Evolutionary conservation across 768 basidiomycete genomes (phyloP), one percentile per base, ranked within the genome.

Genomic region (Strobilomyces echinocephalus): DNA sequence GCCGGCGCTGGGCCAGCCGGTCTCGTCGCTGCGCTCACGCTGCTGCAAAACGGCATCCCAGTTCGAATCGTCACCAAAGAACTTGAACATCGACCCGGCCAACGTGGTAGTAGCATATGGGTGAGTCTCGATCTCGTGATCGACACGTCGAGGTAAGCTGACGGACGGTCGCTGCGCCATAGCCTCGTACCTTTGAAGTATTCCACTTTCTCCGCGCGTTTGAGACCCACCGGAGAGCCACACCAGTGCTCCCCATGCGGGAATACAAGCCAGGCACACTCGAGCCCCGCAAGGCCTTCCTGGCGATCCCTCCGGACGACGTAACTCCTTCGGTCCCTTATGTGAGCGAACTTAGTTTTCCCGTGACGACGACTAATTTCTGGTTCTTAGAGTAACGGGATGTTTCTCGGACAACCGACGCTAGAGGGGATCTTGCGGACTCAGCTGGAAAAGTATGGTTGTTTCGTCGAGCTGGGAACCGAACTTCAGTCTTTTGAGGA

Each of bases 61-160:
- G 74, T 82, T 5, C 75, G 79, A 18, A 73, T 83, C 30, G 75
- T 83, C 43, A 76, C 82, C 54, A 79, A 77, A 55, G 73, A 71
- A 46, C 58, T 67, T 0, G 46, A 66, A 1, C 68, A 71, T 10
- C 69, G 63, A 15, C 56, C 71, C 14, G 74, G 74, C 1, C 71
- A 74, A 53, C 72, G 77, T 2, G 72, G 70, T 3, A 64, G 64
- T 4, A 74, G 67, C 4, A 58, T 79, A 20, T 74, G 72, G 70
- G 76, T 74, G 39, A 30, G 66, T 26, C 50, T 14, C 12, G 9
- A 34, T 34, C 2, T 11, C 33, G 11, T 10, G 6, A 43, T 12
- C 3, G 26, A 15, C 30, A 35, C 15, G 11, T 15, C 34, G 8
- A 1, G 15, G 34, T 5, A 35, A 1, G 8, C 34, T 35, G 33